Evolutionary conservation across 2,329 filamentous ascomycete genomes (phyloP), one percentile per base, ranked within the genome.

Genomic region (Monilinia aucupariae): DNA sequence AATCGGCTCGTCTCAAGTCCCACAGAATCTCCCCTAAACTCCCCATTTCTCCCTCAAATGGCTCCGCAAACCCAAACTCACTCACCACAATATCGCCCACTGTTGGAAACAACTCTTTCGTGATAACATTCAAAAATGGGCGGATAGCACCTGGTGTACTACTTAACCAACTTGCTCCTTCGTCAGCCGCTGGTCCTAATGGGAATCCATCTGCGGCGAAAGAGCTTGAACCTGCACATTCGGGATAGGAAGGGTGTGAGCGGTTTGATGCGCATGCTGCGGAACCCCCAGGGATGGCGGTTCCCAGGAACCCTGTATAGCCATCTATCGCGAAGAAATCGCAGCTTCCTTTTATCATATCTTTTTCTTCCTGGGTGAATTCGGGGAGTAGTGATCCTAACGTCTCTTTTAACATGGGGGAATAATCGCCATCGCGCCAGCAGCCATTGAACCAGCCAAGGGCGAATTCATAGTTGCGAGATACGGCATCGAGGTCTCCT

Each of bases 1-100:
- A 96, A 72, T 87, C 79, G 63, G 85, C 84, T 22, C 91, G 84
- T 80, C 93, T 91, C 69, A 91, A 86, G 75, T 96, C 91, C 66
- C 92, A 78, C 59, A 94, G 78, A 58, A 93, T 85, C 34, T 64
- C 66, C 7, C 34, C 43, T 9, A 68, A 41, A n/a, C 45, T 59
- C 0, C 56, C 65, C 59, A 69, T 63, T n/a, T 66, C 27, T 1
- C 64, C 68, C 52, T 72, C 71, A 53, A 68, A 71, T 1, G 70
- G 70, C 51, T 72, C 70, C n/a, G 70, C 70, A 47, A 71, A 72
- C 0, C 71, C 71, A 58, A 72, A 72, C 41, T 72, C 71, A 17
- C 59, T 63, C 9, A 71, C 66, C 6, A 68, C 69, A 12, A 72
- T 67, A 59, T 68, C 70, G 0, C 74, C 71, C 34, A 79, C 70